These are phyloP conservation scores for Trichoderma arundinaceum DNA, from an alignment of 2,329 filamentous ascomycete species.

Conservation along the genomic window DNA sequence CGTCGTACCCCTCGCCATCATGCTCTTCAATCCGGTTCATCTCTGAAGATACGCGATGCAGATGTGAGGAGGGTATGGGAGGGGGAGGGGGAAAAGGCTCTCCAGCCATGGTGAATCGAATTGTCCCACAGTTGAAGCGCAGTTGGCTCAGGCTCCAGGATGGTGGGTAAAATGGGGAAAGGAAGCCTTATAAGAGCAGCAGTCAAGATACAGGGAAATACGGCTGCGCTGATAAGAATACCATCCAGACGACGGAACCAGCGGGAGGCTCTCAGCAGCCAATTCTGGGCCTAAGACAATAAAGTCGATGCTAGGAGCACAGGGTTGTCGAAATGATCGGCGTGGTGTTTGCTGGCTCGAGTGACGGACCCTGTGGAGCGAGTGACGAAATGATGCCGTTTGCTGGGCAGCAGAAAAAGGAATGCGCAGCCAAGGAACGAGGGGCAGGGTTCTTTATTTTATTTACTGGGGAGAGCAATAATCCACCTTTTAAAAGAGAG, in stretches of 20 bases:
- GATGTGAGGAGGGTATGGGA: neutral
- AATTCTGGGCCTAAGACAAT: neutral
- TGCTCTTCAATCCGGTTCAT: slow-evolving; percentile 12
- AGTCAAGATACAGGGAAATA: neutral
- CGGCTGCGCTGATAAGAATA: neutral
- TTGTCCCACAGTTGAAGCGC: slow-evolving; percentile 12
- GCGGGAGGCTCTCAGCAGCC: slow-evolving; percentile 14
- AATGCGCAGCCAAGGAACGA: slow-evolving; percentile 20
- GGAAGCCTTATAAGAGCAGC: slow-evolving; percentile 11
- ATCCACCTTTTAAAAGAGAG: neutral
- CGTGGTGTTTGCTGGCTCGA: slow-evolving; percentile 32
- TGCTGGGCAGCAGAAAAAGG: neutral
- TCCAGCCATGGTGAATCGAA: slow-evolving; percentile 20
- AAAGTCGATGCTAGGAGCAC: neutral
- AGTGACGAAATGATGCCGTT: slow-evolving; percentile 18
- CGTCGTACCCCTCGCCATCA: slow-evolving; percentile 11
- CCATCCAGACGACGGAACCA: slow-evolving; percentile 18
- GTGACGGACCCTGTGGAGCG: slow-evolving; percentile 28
- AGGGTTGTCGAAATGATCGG: slow-evolving; percentile 24
- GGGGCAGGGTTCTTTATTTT: neutral
- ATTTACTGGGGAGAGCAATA: neutral
- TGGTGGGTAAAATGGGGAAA: slow-evolving; percentile 14
- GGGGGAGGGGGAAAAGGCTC: slow-evolving; percentile 9
- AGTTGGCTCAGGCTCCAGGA: slow-evolving; percentile 2
- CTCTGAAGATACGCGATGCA: slow-evolving; percentile 14